Base-by-base conservation (phyloP, 768 basidiomycete species). In the Lyophyllum shimeji region DNA sequence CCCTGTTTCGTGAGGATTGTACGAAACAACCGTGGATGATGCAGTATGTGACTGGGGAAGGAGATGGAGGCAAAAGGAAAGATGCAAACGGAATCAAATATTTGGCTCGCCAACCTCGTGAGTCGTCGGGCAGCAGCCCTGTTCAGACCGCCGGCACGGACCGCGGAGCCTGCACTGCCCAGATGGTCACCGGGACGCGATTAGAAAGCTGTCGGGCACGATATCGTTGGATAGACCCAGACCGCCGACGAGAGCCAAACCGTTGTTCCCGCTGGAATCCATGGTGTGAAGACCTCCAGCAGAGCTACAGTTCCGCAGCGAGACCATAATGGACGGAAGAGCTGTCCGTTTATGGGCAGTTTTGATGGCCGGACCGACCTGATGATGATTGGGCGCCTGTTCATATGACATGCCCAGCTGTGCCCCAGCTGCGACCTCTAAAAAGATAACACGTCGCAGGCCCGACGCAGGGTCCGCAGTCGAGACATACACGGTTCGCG, bases 61-160 rank as follows among this genome's bases (percentile, higher is more conserved):
- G 21, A 49, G 46, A 33, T 51, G 46, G 50, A 52, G 37, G 25
- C 49, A 55, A 54, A 50, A 49, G 43, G 46, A 20, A 50, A 53
- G 43, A 49, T 39, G 29, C 56, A 50, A 50, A 44, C 17, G 45
- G 39, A 44, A 39, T 17, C 44, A 51, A 58, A 56, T 58, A 57
- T 55, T 63, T 57, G 54, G 51, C 25, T 55, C 31, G n/a, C 12
- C 42, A 27, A 40, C 43, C 20, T 56, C 48, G 4, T 29, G 37
- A 45, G 39, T 45, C 49, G 29, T 58, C 34, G 5, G 13, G n/a
- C 52, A 52, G 48, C 57, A 58, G 21, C 48, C 53, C 49, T 55
- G 55, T 39, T 44, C 43, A 46, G 31, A 39, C 56, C 59, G 59
- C 56, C 59, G 59, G 59, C 47, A 46, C 27, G 34, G 37, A 23